These are phyloP conservation scores for Fibroporia radiculosa DNA, from an alignment of 768 basidiomycete species.

Conservation along the genomic window DNA sequence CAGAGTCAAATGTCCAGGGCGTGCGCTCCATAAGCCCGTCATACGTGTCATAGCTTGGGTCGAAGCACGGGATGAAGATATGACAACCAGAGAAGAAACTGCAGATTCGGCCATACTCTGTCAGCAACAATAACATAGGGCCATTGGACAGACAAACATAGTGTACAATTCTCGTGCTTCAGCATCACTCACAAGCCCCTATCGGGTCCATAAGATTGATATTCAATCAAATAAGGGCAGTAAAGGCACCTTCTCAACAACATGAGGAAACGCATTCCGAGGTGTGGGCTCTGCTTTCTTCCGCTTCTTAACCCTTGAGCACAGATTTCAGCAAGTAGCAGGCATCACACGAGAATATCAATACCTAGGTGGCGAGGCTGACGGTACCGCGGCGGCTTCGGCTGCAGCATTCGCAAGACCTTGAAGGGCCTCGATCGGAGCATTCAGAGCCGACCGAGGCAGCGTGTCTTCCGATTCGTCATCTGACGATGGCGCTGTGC, in stretches of 20 bases:
- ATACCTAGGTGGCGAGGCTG: slow-evolving; percentile 55
- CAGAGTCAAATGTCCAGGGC: slow-evolving; percentile 93
- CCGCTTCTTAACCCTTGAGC: slow-evolving; percentile 67
- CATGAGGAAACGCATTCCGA: slow-evolving; percentile 81
- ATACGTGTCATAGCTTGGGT: slow-evolving; percentile 88
- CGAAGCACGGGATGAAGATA: slow-evolving; percentile 93
- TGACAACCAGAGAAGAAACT: slow-evolving; percentile 97
- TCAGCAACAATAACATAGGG: too few relatives aligned
- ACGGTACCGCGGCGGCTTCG: slow-evolving; percentile 74
- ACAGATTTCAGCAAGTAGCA: background rate
- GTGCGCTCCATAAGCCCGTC: slow-evolving; percentile 87
- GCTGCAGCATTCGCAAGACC: slow-evolving; percentile 93
- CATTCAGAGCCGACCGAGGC: slow-evolving; percentile 75
- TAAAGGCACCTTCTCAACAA: slow-evolving; percentile 67
- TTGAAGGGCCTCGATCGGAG: slow-evolving; percentile 91
- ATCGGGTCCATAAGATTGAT: too few relatives aligned
- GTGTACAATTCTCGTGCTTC: slow-evolving; percentile 66
- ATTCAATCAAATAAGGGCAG: background rate
- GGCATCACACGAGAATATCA: background rate
- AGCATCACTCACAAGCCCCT: slow-evolving; percentile 79
- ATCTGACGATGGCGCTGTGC: slow-evolving; percentile 78
- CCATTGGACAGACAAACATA: slow-evolving; percentile 9
- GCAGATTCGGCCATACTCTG: too few relatives aligned
- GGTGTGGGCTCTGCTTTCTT: slow-evolving; percentile 79
- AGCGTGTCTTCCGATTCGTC: slow-evolving; percentile 89